Evolutionary conservation across 1,139 yeast species (phyloP), one percentile per base, ranked within the genome.

Genomic region (Blastobotrys ciferrii): DNA sequence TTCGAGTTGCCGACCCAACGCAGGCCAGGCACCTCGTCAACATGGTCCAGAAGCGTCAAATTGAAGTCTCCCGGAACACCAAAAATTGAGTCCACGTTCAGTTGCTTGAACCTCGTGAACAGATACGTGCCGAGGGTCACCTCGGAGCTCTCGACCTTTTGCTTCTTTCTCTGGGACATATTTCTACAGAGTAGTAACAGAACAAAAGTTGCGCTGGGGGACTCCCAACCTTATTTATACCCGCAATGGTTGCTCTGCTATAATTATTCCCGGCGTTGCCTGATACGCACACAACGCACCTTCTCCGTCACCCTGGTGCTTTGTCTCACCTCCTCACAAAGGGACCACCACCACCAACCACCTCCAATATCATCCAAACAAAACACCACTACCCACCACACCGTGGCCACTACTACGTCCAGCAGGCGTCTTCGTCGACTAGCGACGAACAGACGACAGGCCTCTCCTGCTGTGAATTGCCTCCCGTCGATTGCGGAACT

Each of bases 11-110:
- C 64, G 54, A 61, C 59, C 76, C 76, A 57, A 56, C 67, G 46
- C 60, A 73, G 52, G 50, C 68, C 70, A 18, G 59, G 58, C 39
- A 76, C 73, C 32, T 73, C 69, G 58, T 77, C 76, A 39, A 81
- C 65, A 55, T 80, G 77, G 59, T 81, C 86, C 47, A 81, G 64
- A 42, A 85, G 69, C 11, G 82, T 71, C 58, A 85, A 73, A 68
- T 84, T 85, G 76, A 84, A 84, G 64, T 84, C 92, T 41, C 89
- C 89, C 9, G 92, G 92, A 35, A 76, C 78, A 57, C 84, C 77
- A 66, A 76, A 71, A 55, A 75, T 63, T 35, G 79, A 64, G 55
- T 69, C 60, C 55, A 77, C 69, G 30, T 71, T 72, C 43, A 80
- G 60, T 55, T 80, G 71, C 57, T 70, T 65, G 56, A 80, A 58